Evolutionary conservation across 768 basidiomycete species (phyloP), one percentile per base, ranked within the genome.

Genomic region (Tephrocybe sp.): DNA sequence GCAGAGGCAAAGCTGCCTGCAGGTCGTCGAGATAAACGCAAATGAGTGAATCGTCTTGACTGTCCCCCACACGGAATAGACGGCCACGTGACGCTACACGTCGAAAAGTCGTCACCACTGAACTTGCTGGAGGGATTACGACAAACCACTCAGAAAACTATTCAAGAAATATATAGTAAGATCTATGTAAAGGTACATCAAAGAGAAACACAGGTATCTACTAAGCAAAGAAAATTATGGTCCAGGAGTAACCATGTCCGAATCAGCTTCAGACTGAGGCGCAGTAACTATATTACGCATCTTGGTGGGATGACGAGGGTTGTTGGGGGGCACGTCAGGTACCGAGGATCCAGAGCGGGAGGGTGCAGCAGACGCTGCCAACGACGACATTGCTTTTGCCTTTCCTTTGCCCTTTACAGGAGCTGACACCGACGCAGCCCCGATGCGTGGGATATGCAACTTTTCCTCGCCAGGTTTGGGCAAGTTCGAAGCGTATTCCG

Each of bases 261-360:
- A 73, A 54, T 82, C 80, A 12, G 73, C 77, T 52, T 83, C 82
- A 14, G 77, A 76, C 14, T 42, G 51, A 14, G 72, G 68, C 11
- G 80, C 77, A 9, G 74, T 75, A 39, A 82, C 71, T n/a, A 78
- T 77, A 52, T 78, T 83, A 52, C 84, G 73, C 84, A 86, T 84
- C 64, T 84, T 85, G 22, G 84, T 81, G 26, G 80, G 82, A 14
- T 78, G 76, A 39, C 77, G 76, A 5, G 74, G 69, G 20, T 60
- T 61, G 41, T 61, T 53, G 30, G 71, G 62, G 16, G 70, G 68
- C 6, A 63, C 53, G 44, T 82, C 82, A 5, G 75, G 75, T 30
- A 72, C 74, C 2, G 71, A 74, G 1, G 83, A 85, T 26, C 74
- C 75, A 46, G 80, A 75, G 34, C 84, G 77, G 48, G 84, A 85